A percentile compares a stretch with the other conserved stretches of the same genome.
These are phyloP conservation scores for Cadophora malorum DNA, from an alignment of 2,329 filamentous ascomycete genomes.

Conservation along the genomic window DNA sequence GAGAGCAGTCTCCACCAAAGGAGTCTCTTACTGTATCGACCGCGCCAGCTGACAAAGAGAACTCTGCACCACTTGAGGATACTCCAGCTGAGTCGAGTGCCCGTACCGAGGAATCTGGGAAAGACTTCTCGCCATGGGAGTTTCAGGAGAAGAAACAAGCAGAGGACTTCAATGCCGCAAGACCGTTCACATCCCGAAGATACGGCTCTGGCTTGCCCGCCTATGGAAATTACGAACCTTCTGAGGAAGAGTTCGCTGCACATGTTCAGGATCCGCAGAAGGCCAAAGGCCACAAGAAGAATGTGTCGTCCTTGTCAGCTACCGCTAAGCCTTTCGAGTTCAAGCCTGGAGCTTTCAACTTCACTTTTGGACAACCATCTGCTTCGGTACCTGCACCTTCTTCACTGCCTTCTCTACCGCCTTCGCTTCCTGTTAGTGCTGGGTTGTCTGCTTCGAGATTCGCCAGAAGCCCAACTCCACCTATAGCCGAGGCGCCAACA, in stretches of 20 bases:
- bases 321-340: slow-evolving; percentile 70
- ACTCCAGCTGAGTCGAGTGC: slow-evolving; percentile 42
- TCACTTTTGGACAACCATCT: slow-evolving; percentile 37
- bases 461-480: slow-evolving; percentile 42
- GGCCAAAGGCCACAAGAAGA: slow-evolving; percentile 48
- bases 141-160: slow-evolving; percentile 55
- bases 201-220: slow-evolving; percentile 41
- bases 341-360: slow-evolving; percentile 38
- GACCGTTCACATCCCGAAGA: slow-evolving; percentile 40
- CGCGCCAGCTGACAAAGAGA: slow-evolving; percentile 44
- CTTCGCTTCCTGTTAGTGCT: slow-evolving; percentile 19
- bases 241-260: slow-evolving; percentile 35
- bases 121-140: slow-evolving; percentile 66
- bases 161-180: slow-evolving; percentile 46
- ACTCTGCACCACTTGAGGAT: slow-evolving; percentile 38
- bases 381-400: slow-evolving; percentile 17
- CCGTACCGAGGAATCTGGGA: slow-evolving; percentile 58
- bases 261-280: slow-evolving; percentile 30
- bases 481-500: slow-evolving; percentile 15
- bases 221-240: slow-evolving; percentile 43
- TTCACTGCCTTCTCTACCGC: slow-evolving; percentile 30
- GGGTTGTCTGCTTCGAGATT: slow-evolving; percentile 42
- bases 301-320: slow-evolving; percentile 69
- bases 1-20: slow-evolving; percentile 44
- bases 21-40: slow-evolving; percentile 27